Conservation (phyloP, 129 eudicot species). For the Escallonia rubra region DNA sequence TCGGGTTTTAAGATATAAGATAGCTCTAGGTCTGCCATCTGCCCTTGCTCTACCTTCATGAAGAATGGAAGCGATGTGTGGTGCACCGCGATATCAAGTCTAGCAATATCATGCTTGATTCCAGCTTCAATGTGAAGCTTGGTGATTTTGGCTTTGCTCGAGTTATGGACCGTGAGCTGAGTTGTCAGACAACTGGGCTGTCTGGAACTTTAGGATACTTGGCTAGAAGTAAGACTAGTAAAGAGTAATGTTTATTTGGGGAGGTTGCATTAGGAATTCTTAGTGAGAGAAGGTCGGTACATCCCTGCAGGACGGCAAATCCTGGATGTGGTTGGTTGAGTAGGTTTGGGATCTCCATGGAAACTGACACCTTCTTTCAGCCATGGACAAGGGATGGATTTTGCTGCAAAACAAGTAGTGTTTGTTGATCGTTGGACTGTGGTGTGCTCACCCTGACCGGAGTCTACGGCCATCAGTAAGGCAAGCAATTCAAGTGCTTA, state of each 20-base stretch:
- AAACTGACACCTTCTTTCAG: slow-evolving; percentile 33
- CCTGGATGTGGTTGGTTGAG: slow-evolving; percentile 31
- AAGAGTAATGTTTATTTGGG: slow-evolving; percentile 61
- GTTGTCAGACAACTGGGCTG: slow-evolving; percentile 49
- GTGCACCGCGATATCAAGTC: slow-evolving; percentile 69
- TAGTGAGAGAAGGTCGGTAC: slow-evolving; percentile 30
- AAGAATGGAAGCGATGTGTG: slow-evolving; percentile 67
- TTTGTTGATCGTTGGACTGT: slow-evolving; percentile 49
- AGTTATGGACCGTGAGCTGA: slow-evolving; percentile 51
- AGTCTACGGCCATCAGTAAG: slow-evolving; percentile 45
- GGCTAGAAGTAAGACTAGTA: slow-evolving; percentile 55
- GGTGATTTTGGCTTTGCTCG: slow-evolving; percentile 77
- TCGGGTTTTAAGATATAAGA: slow-evolving; percentile 50
- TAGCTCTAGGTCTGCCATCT: slow-evolving; percentile 50
- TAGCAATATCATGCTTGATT: slow-evolving; percentile 67
- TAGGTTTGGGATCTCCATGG: slow-evolving; percentile 51
- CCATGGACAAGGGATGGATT: slow-evolving; percentile 20
- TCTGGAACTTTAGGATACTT: slow-evolving; percentile 62
- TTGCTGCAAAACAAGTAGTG: slow-evolving; percentile 31
- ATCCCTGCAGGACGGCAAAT: slow-evolving; percentile 13
- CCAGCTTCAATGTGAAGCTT: slow-evolving; percentile 50
- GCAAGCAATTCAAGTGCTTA: slow-evolving; percentile 54
- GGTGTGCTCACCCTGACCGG: slow-evolving; percentile 54
- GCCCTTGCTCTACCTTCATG: slow-evolving; percentile 54
- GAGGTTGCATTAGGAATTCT: slow-evolving; percentile 47